Evolutionary conservation across 2,329 filamentous ascomycete genomes (phyloP).

Genomic region (Colletotrichum tamarilloi): DNA sequence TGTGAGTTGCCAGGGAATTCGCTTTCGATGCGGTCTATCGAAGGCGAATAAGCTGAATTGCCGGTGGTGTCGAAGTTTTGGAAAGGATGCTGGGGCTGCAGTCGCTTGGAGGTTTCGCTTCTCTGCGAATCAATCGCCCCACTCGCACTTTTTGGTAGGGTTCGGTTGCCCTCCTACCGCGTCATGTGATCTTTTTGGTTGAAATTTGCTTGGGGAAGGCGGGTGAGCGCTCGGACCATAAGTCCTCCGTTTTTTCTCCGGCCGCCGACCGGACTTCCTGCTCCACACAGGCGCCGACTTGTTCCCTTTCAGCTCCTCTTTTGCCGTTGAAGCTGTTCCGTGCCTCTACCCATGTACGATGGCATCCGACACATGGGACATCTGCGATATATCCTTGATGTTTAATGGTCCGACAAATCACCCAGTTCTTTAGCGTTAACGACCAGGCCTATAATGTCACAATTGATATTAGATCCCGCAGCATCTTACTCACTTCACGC

Average conservation of each 20-base stretch:
- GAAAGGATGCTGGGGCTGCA: constrained; percentile 23
- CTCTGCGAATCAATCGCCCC: constrained; percentile 13
- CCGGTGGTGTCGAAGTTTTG: constrained; percentile 36
- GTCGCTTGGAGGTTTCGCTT: constrained; percentile 35
- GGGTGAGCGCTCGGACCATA: background rate
- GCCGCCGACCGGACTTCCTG: background rate
- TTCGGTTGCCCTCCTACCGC: constrained; percentile 34
- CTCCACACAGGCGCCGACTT: background rate
- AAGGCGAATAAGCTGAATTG: constrained; percentile 51
- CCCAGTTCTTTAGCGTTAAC: too few species aligned
- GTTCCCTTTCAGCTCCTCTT: background rate
- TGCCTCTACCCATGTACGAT: too few species aligned
- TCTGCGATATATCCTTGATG: too few species aligned
- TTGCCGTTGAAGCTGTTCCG: background rate
- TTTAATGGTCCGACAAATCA: too few species aligned
- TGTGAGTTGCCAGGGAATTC: constrained; percentile 53
- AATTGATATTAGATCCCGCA: too few species aligned
- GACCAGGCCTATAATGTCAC: too few species aligned
- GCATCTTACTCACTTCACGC: too few species aligned
- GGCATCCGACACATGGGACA: too few species aligned
- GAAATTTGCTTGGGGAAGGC: background rate
- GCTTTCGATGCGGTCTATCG: constrained; percentile 56
- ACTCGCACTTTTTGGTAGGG: constrained; percentile 34
- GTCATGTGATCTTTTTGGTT: constrained; percentile 29
- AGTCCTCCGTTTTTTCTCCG: background rate